Base-by-base conservation (phyloP, 2,329 filamentous ascomycete genomes). In the Plectosphaerella cucumerina region DNA sequence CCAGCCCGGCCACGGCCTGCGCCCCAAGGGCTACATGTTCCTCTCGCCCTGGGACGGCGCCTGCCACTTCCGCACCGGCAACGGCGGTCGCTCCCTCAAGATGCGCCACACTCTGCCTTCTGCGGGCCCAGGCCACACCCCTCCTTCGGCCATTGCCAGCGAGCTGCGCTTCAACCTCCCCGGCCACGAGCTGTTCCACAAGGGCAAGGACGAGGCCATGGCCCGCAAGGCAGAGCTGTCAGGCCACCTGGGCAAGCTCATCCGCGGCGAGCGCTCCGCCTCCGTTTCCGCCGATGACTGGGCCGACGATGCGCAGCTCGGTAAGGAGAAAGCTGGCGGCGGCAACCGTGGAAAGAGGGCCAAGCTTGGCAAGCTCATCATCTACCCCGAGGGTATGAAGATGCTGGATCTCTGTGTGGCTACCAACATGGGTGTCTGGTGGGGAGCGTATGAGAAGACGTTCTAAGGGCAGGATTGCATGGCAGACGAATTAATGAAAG, bases 401-500 rank as follows among this genome's bases (percentile, higher is more conserved):
- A 97, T 99, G 93, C 70, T 97, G 61, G 94, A 99, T 74, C 68
- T 99, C 52, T 76, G 96, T 0, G 90, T 99, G 18, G 90, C 93
- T 4, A 88, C 91, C 11, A 97, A 96, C 64, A 82, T 99, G 70
- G 90, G 89, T 1, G 74, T 97, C 15, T 99, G 92, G 90, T 97
- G 93, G 92, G 85, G 85, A 60, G 84, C 89, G 4, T 97, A 91
- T 81, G 87, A 90, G 60, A 77, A 72, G 60, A 76, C 70, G 62
- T 71, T 66, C 31, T 64, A 51, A 56, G 15, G 17, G n/a, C 11
- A 42, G 3, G 33, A 11, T n/a, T n/a, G 8, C 37, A 37, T 37
- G n/a, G n/a, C 15, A 41, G 20, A 8, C 14, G 20, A 33, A 22
- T 20, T 5, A 26, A 23, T n/a, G 34, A 12, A 22, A 11, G 11